phyloP scores from a whole-genome alignment of 2,329 filamentous ascomycete genomes.

The Venturiaceae sp. region DNA sequence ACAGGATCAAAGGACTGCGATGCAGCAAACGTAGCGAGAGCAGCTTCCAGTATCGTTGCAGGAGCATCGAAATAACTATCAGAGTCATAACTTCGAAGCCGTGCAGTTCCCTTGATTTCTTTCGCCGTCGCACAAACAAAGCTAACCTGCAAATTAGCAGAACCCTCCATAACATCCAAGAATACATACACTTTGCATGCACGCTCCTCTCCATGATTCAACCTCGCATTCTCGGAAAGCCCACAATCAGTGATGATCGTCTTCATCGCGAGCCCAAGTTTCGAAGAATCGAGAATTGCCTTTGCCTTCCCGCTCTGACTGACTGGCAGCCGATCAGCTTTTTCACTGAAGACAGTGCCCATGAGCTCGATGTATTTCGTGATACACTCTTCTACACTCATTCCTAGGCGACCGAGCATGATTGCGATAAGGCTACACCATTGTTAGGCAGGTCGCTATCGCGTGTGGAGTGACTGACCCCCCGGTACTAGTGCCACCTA shows the following conservation, averaged over 20 bases:
- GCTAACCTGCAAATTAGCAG: not conserved
- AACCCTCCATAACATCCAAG: not conserved
- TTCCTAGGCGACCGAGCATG: slow-evolving; percentile 9
- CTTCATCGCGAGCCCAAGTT: slow-evolving; percentile 12
- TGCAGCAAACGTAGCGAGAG: slow-evolving; percentile 21
- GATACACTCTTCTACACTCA: slow-evolving; percentile 7
- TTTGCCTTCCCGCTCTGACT: slow-evolving; percentile 1
- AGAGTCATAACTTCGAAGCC: not conserved
- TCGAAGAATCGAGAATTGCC: not conserved
- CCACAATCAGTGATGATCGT: slow-evolving; percentile 11
- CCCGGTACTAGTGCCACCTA: slow-evolving; percentile 16
- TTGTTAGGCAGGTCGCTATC: too few species aligned
- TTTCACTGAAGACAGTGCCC: slow-evolving; percentile 17
- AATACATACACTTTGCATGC: slow-evolving; percentile 1
- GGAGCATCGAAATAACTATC: slow-evolving; percentile 9
- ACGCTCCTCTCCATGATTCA: not conserved
- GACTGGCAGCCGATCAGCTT: slow-evolving; percentile 10
- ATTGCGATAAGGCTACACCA: slow-evolving; percentile 10
- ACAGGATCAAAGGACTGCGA: slow-evolving; percentile 20
- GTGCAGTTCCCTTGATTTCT: slow-evolving; percentile 9
- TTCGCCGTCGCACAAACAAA: not conserved
- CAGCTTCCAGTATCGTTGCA: slow-evolving; percentile 20
- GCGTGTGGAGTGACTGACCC: slow-evolving; percentile 9
- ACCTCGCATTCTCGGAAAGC: not conserved
- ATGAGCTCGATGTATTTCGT: slow-evolving; percentile 1